Conservation (phyloP, 768 basidiomycete species). For the Russula foetens region DNA sequence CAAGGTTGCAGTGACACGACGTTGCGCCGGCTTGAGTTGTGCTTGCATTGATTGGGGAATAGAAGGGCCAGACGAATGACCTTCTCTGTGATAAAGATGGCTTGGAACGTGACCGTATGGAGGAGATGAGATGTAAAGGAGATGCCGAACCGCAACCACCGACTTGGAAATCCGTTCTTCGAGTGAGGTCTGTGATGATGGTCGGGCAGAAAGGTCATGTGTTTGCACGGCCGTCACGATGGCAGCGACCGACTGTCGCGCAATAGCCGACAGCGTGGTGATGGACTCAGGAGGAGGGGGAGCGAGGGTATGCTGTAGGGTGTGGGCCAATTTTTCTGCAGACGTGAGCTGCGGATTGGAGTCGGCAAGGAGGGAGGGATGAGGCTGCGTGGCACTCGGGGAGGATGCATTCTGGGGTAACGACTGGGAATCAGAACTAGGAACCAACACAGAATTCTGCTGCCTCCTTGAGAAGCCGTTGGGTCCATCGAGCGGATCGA, state of each 20-base stretch:
- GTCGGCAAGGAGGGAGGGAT: background rate
- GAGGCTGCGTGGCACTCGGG: background rate
- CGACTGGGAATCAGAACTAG: background rate
- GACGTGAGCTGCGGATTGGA: constrained; percentile 44
- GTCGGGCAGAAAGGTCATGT: constrained; percentile 35
- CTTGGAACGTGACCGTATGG: constrained; percentile 54
- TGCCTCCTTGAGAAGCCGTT: constrained; percentile 15
- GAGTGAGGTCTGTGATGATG: constrained; percentile 50
- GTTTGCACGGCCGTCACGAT: constrained; percentile 54
- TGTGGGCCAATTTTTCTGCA: constrained; percentile 58
- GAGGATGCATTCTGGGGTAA: background rate
- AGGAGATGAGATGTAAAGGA: constrained; percentile 60
- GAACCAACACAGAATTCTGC: background rate
- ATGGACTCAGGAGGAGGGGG: constrained; percentile 51
- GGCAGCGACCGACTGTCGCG: constrained; percentile 51
- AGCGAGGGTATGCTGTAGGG: constrained; percentile 50
- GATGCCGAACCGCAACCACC: constrained; percentile 67
- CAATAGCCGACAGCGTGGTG: constrained; percentile 51
- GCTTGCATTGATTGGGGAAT: constrained; percentile 39
- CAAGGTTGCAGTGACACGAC: constrained; percentile 82
- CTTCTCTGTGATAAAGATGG: constrained; percentile 14
- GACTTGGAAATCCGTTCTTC: constrained; percentile 54
- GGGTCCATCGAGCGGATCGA: constrained; percentile 41
- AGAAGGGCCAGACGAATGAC: background rate
- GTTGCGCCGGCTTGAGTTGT: constrained; percentile 65